Evolutionary conservation across 352 stramenopile genomes (phyloP).

Genomic region (Globisporangium camurandrum): DNA sequence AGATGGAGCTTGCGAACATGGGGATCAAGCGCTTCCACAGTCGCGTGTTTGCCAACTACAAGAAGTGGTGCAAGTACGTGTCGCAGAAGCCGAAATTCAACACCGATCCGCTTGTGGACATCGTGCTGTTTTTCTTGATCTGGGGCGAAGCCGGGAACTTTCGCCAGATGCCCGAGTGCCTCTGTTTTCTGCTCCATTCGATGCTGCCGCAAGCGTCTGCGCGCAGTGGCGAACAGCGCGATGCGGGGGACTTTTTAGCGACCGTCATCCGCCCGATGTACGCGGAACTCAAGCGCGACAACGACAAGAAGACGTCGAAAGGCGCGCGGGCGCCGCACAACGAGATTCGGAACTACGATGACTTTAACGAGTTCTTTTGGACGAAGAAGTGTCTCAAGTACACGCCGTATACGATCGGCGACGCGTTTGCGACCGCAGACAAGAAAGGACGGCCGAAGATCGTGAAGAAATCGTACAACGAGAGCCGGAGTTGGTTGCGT

Average conservation of each 20-base stretch:
- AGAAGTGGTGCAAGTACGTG: constrained; percentile 86
- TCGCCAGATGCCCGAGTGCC: constrained; percentile 65
- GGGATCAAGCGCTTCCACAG: constrained; percentile 70
- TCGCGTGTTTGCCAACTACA: constrained; percentile 80
- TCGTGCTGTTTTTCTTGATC: constrained; percentile 79
- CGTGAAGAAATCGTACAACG: constrained; percentile 80
- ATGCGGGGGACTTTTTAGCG: constrained; percentile 55
- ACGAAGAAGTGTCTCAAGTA: constrained; percentile 82
- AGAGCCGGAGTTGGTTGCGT: constrained; percentile 73
- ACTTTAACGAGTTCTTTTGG: constrained; percentile 89
- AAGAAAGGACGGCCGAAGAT: constrained; percentile 77
- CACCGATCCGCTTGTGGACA: constrained; percentile 70
- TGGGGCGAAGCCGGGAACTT: constrained; percentile 86
- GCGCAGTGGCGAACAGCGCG: constrained; percentile 42
- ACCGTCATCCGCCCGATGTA: constrained; percentile 83
- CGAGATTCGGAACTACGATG: constrained; percentile 84
- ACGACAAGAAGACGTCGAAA: constrained; percentile 84
- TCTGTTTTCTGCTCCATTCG: constrained; percentile 78
- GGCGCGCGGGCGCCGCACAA: constrained; percentile 56
- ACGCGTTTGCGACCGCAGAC: constrained; percentile 66
- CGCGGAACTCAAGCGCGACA: constrained; percentile 75
- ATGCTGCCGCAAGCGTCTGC: constrained; percentile 64
- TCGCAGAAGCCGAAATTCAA: constrained; percentile 72
- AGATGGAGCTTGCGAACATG: constrained; percentile 67
- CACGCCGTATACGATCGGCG: constrained; percentile 50